Base-by-base conservation (phyloP, 768 basidiomycete species). In the Termitomyces eurrhizus region DNA sequence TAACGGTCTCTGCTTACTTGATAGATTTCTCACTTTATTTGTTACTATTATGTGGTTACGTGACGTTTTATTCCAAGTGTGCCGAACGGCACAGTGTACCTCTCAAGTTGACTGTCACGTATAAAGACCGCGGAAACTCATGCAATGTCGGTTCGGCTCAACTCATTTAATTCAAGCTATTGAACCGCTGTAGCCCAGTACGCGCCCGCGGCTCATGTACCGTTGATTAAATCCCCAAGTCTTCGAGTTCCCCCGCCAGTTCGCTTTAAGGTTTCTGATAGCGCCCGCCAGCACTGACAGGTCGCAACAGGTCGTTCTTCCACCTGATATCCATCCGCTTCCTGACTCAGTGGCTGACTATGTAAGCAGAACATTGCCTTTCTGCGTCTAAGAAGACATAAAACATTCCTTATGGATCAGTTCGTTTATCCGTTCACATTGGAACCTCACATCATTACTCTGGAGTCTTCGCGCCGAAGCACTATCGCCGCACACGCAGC, bases 381-480 rank as follows among this genome's bases (percentile, higher is more conserved):
- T 45, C 6, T 58, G 26, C 33, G 36, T 49, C 48, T 26, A 26
- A 61, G 42, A 50, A 48, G 26, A 29, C 53, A 36, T 46, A 45
- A 56, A 51, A 11, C 35, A 55, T 54, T 12, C n/a, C 57, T 48
- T 46, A 35, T 41, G 21, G 13, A 21, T 6, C 70, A 98, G 95
- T 97, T 98, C 67, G 96, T 92, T 46, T 98, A 98, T 68, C 95
- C 96, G 2, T 98, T 93, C 78, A 90, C 94, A 3, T 83, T 98
- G 55, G 96, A 98, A 68, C 83, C 87, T 0, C 95, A 96, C 70
- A 79, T 93, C 64, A 73, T 95, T 56, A 83, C 85, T 1, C 74
- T 92, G 44, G 91, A 91, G 68, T 85, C 89, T 0, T 81, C 91
- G 0, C 87, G 92, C 1, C 80, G 87, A 51, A 74, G 79, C 4